Conservation (phyloP, 75 land plant genomes). For the Selaginella tamariscina region DNA sequence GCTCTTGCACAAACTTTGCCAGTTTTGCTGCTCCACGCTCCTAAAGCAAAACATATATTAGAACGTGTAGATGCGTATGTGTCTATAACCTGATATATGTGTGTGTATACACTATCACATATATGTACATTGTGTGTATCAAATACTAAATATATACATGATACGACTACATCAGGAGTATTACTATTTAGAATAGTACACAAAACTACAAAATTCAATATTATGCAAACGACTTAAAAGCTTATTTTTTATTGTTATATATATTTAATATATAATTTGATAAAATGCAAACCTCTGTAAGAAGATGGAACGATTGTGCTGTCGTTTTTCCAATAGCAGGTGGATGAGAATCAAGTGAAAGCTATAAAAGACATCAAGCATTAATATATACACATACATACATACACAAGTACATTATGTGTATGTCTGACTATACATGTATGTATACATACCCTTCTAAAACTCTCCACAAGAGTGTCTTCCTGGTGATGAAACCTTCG, state of each 20-base stretch:
- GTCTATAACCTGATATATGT: no score
- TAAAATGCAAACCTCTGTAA: constrained; percentile 59
- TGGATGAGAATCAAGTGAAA: constrained; percentile 50
- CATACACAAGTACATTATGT: background rate
- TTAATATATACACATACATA: background rate
- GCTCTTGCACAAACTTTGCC: constrained; percentile 39
- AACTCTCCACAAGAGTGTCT: background rate
- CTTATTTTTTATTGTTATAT: background rate
- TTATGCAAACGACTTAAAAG: background rate
- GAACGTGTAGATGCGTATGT: no score
- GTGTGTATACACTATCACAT: no score
- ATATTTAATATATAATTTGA: no score
- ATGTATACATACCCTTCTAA: background rate
- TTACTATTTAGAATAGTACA: no score
- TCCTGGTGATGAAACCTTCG: constrained; percentile 46
- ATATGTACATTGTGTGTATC: no score
- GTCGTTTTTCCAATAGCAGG: constrained; percentile 28
- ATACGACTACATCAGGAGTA: no score
- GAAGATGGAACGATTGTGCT: constrained; percentile 78
- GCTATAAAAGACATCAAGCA: constrained; percentile 21
- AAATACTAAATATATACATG: no score
- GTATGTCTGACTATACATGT: background rate
- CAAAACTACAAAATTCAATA: background rate
- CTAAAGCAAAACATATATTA: constrained; percentile 20
- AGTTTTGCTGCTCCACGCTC: constrained; percentile 78